A percentile compares a stretch with the other conserved stretches of the same genome.
phyloP scores from a whole-genome alignment of 2,329 filamentous ascomycete genomes.

The Colletotrichum sp. region DNA sequence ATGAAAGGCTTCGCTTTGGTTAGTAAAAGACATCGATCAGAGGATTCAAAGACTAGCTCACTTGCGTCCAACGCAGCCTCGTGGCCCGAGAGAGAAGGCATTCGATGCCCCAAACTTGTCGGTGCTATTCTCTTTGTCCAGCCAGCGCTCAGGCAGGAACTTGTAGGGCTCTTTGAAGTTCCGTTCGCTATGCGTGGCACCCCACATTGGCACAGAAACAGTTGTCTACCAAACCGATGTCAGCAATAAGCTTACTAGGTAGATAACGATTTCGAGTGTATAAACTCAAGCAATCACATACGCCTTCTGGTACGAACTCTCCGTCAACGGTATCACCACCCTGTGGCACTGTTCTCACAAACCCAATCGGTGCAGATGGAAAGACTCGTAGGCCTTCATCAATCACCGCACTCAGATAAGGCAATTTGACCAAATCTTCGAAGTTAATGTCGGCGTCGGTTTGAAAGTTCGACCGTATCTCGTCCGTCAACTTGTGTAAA shows the following conservation, averaged over 20 bases:
- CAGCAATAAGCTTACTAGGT: background rate
- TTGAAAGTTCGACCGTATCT: conserved; percentile 27
- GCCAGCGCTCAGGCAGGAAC: conserved; percentile 27
- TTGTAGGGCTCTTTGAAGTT: conserved; percentile 37
- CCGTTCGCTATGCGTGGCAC: background rate
- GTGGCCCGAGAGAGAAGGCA: background rate
- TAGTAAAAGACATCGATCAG: background rate
- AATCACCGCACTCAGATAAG: conserved; percentile 40
- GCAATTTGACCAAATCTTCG: conserved; percentile 34
- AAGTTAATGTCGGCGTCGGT: conserved; percentile 29
- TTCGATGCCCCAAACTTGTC: background rate
- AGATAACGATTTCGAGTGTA: background rate
- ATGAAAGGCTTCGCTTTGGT: background rate
- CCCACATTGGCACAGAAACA: conserved; percentile 11
- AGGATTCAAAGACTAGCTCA: background rate
- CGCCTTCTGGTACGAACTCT: background rate
- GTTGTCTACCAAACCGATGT: background rate
- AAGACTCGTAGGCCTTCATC: conserved; percentile 39
- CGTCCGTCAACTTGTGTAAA: conserved; percentile 30
- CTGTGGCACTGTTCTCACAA: background rate
- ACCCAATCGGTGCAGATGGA: background rate
- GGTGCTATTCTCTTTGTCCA: background rate
- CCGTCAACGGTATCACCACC: background rate
- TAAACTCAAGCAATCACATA: background rate
- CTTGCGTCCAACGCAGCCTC: background rate